Evolutionary conservation across 257 asterid genomes (phyloP), one percentile per base, ranked within the genome.

Genomic region (Solanum medicagineum): DNA sequence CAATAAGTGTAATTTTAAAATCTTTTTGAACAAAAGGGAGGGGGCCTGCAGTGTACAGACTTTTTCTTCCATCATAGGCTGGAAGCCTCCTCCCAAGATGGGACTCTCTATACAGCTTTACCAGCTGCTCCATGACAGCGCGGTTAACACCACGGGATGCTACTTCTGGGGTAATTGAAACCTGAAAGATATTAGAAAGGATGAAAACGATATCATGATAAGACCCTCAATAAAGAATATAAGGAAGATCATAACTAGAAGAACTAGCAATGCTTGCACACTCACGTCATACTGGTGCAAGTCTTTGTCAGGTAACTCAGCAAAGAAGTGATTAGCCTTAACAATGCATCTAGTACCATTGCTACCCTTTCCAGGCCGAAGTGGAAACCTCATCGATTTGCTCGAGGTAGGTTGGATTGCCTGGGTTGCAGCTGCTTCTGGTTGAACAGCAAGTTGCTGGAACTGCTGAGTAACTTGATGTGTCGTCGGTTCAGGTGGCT

Each of bases 51-150:
- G 99, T 96, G 90, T 96, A 96, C 19, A 96, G 91, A 83, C 98
- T 94, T 90, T 96, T 96, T 84, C 99, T 90, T 49, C 99, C 98
- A 86, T 96, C 99, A 91, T 96, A 96, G 26, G 96, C 99, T 57
- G 99, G 99, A 53, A 96, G 97, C 87, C 99, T 92, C 87, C 53
- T 92, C 63, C 95, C 99, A 51, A 96, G 90, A 89, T 94, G 97
- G 73, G 99, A 92, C 54, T 96, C 97, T 84, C 83, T 90, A 80
- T 96, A 94, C 1, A 90, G 88, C 54, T 60, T 92, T 74, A 96
- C 98, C 65, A 96, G 81, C 85, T 95, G 97, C 81, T 54, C 92
- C 94, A 96, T 96, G 68, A 96, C 99, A 87, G 98, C 98, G 2
- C 99, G 94, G 88, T 95, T 96, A 53, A 91, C 98, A 59, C 94